Evolutionary conservation across 345 rosid genomes (phyloP).

Genomic region (Mangifera indica): DNA sequence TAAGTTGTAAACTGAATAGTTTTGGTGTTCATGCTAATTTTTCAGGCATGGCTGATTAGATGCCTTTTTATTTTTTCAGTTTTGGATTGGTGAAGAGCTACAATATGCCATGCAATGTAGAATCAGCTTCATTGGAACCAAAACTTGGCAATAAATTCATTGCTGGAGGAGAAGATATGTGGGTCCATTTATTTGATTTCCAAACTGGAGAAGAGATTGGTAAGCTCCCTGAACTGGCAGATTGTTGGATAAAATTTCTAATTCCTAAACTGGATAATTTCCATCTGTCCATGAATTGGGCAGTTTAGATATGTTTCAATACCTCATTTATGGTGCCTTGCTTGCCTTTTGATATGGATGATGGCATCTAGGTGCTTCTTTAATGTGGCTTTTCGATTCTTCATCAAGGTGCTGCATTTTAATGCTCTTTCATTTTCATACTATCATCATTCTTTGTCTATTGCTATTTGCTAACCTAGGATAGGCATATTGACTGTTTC

Average conservation of each 20-base stretch:
- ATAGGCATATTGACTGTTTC: neutral
- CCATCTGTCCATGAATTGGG: neutral
- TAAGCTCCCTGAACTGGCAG: constrained; percentile 19
- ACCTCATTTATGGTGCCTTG: neutral
- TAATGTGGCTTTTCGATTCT: neutral
- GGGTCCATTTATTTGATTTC: constrained; percentile 74
- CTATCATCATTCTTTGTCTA: neutral
- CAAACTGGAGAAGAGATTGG: constrained; percentile 81
- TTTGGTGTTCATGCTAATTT: neutral
- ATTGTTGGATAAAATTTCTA: neutral
- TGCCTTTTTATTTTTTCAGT: constrained; percentile 36
- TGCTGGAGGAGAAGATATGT: constrained; percentile 93
- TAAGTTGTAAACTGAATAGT: constrained; percentile 37
- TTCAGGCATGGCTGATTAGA: constrained; percentile 1
- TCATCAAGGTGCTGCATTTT: neutral
- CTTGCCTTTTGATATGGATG: neutral
- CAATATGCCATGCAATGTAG: constrained; percentile 74
- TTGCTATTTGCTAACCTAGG: neutral
- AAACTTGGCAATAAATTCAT: constrained; percentile 75
- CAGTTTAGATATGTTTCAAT: neutral
- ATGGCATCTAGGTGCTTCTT: neutral
- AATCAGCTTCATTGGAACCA: constrained; percentile 79
- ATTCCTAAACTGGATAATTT: neutral
- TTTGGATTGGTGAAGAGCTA: constrained; percentile 90
- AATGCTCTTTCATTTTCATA: neutral